Conservation (phyloP, 1,139 yeast genomes). For the Suhomyces panamericanus region DNA sequence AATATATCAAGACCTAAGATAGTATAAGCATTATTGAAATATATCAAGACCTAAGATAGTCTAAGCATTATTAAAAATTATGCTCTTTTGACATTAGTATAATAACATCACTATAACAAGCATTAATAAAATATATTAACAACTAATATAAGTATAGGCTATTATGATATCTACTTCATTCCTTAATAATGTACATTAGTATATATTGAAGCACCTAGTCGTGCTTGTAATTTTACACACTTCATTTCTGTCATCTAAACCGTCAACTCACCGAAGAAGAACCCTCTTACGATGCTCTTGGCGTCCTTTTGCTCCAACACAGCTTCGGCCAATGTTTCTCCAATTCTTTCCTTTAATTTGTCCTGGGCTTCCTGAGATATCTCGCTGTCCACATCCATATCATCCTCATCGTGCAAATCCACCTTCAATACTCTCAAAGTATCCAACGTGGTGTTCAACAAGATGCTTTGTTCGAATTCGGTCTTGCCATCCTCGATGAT, state of each 20-base stretch:
- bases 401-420: slow-evolving; percentile 31
- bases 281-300: slow-evolving; percentile 58
- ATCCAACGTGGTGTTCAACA: slow-evolving; percentile 54
- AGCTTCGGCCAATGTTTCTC: slow-evolving; percentile 54
- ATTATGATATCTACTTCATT: not conserved
- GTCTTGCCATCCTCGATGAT: slow-evolving; percentile 45
- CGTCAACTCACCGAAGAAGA: slow-evolving; percentile 69
- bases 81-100: no score
- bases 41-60: no score
- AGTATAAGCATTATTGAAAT: no score
- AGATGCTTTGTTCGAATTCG: slow-evolving; percentile 45
- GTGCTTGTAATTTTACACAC: slow-evolving; percentile 1
- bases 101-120: no score
- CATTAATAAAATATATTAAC: no score
- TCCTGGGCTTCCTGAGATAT: slow-evolving; percentile 45
- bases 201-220: slow-evolving; percentile 1
- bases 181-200: slow-evolving; percentile 8
- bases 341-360: slow-evolving; percentile 58
- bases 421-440: slow-evolving; percentile 50
- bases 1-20: no score
- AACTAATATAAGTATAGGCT: no score
- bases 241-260: slow-evolving; percentile 13
- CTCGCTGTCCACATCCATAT: slow-evolving; percentile 30
- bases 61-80: no score
- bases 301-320: slow-evolving; percentile 57